phyloP scores from a whole-genome alignment of 768 basidiomycete species.

The Suillus lakei region DNA sequence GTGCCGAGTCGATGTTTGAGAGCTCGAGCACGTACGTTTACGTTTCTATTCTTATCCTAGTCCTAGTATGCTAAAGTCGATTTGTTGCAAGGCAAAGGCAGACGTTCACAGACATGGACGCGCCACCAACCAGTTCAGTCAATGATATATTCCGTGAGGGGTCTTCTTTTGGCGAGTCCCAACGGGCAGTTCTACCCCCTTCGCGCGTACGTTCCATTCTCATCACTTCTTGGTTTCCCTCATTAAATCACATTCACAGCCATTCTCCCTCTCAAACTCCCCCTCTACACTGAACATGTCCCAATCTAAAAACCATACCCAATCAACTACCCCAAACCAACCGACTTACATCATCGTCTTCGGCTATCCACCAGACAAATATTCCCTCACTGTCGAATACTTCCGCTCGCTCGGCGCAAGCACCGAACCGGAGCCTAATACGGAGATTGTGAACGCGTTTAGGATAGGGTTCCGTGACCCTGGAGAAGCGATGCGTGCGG shows the following conservation, averaged over 20 bases:
- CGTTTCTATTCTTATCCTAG: constrained; percentile 9
- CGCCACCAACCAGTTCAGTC: constrained; percentile 76
- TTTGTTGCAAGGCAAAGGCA: constrained; percentile 55
- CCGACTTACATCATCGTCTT: constrained; percentile 77
- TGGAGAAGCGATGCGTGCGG: constrained; percentile 77
- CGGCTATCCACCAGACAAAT: constrained; percentile 86
- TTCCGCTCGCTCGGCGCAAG: constrained; percentile 75
- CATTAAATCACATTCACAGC: constrained; percentile 12
- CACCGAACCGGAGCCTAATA: constrained; percentile 68
- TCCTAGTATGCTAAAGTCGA: constrained; percentile 12
- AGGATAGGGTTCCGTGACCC: constrained; percentile 73
- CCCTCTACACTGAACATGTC: constrained; percentile 17
- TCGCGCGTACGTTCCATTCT: constrained; percentile 23
- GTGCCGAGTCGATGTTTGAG: constrained; percentile 86
- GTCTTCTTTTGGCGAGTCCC: constrained; percentile 34
- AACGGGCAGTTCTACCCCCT: constrained; percentile 16
- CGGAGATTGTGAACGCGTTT: constrained; percentile 81
- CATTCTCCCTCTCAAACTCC: constrained; percentile 27
- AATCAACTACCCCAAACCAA: constrained; percentile 39
- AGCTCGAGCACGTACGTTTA: constrained; percentile 45
- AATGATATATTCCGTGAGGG: constrained; percentile 71
- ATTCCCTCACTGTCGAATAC: constrained; percentile 71
- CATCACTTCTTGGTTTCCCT: not conserved
- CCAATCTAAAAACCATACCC: constrained; percentile 26
- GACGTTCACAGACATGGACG: constrained; percentile 74